Base-by-base conservation (phyloP, 768 basidiomycete species). In the Boletus rubroflammeus region DNA sequence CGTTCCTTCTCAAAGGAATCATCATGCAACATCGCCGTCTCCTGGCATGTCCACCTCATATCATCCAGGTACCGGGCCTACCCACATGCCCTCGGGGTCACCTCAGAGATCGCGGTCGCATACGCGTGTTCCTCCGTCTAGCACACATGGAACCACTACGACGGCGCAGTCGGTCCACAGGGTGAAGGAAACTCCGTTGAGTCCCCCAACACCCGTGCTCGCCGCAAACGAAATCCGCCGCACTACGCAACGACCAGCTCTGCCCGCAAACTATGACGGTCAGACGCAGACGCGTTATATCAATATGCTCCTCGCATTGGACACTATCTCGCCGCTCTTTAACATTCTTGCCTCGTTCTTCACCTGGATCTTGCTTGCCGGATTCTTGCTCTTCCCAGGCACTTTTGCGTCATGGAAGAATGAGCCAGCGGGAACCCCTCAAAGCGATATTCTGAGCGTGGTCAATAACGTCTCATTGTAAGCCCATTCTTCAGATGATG, bases 301-400 rank as follows among this genome's bases (percentile, higher is more conserved):
- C 58, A 78, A 77, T 49, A 85, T 85, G 83, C 73, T 85, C 25
- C 76, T 85, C 32, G 83, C 81, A 5, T 67, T 84, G 21, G 83
- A 84, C 58, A 73, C 70, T 35, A 84, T 85, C 41, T 80, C 82
- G 17, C 58, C 66, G 4, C 21, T 78, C 39, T 73, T 78, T 63
- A 81, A 83, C 51, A 51, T 81, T 14, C 63, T 78, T n/a, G 76
- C 80, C 3, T 74, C 73, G 8, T 83, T 85, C 68, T 84, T 81
- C 58, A 83, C 80, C 9, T 85, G 83, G 83, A 76, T 85, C 51
- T 61, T 84, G 48, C 70, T 85, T 23, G 83, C 82, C 9, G 83
- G 83, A 8, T 85, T 85, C 62, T 69, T 85, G 17, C 71, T 85
- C 28, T 82, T 85, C 57, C 83, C 83, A 2, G 80, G 81, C 47